Conservation (phyloP, 2,329 filamentous ascomycete species). For the Alternaria brassicae region DNA sequence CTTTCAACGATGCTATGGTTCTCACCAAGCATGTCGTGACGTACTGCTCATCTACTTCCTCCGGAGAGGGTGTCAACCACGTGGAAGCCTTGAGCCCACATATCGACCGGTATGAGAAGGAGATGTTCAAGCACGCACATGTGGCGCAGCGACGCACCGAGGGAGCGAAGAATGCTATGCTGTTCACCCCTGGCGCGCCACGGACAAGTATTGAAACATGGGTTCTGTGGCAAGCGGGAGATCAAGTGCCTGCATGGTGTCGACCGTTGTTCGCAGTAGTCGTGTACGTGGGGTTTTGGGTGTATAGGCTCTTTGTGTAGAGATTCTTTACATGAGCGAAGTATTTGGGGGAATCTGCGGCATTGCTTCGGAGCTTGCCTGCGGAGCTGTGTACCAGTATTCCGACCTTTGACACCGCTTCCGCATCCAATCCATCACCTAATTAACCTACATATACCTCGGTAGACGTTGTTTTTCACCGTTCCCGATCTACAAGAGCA, state of each 20-base stretch:
- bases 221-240: constrained; percentile 24
- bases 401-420: background rate
- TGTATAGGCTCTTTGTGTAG: background rate
- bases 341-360: background rate
- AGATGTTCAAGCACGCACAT: constrained; percentile 50
- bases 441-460: constrained; percentile 5
- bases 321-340: background rate
- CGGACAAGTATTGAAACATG: constrained; percentile 53
- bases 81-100: constrained; percentile 30
- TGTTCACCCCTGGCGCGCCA: constrained; percentile 58
- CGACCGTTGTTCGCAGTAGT: constrained; percentile 22
- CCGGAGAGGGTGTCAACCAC: background rate
- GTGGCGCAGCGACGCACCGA: constrained; percentile 49
- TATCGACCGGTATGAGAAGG: constrained; percentile 44
- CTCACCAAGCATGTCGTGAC: constrained; percentile 45
- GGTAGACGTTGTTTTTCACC: constrained; percentile 49
- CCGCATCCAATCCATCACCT: background rate
- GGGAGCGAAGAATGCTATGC: constrained; percentile 57
- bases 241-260: constrained; percentile 23
- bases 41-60: constrained; percentile 17
- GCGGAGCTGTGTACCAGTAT: background rate
- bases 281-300: constrained; percentile 22
- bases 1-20: constrained; percentile 47
- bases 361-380: background rate
- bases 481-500: constrained; percentile 40